Evolutionary conservation across 164 flowering plant species (phyloP), one percentile per base, ranked within the genome.

Genomic region (Aristolochia californica): DNA sequence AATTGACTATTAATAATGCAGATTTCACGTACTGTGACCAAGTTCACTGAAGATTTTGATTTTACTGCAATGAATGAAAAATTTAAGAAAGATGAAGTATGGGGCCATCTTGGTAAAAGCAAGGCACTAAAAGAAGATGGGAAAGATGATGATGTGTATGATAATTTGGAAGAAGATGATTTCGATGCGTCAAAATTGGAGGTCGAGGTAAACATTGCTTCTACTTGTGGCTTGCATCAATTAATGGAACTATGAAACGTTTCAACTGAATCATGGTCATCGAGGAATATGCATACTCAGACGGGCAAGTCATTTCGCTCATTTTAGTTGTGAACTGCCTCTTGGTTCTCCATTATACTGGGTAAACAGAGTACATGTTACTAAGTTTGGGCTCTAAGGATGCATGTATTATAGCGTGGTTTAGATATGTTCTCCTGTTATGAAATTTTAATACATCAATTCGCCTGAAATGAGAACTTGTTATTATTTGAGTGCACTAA

Each of bases 11-110:
- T 48, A 48, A n/a, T 23, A 15, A 43, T 66, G 70, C 90, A 88
- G 96, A 61, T 66, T 63, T 68, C 77, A 38, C 83, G 66, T 10
- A 62, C 80, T 24, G 74, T 66, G 20, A 66, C 79, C 27, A 82
- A 58, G 61, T 91, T 78, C 61, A 80, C 85, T 0, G 96, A 91
- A 73, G 97, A 91, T 8, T 87, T 91, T 71, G 96, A 91, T 77
- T 91, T 91, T 65, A 79, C 50, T 48, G 89, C 96, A 59, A 91
- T 87, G 97, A 91, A 87, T 72, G 94, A 91, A 70, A 91, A 83
- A 68, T 91, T 91, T 66, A 91, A 91, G 27, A 91, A 91, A 70
- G 94, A 91, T 69, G 96, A 91, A 69, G 84, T 87, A 26, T 91
- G 97, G 97, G 96, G 94, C 57, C 75, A 83, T 70, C 89, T 91